A percentile compares a stretch with the other conserved stretches of the same genome.
phyloP scores from a whole-genome alignment of 305 asterid species.

The Fraxinus xanthoxyloides region DNA sequence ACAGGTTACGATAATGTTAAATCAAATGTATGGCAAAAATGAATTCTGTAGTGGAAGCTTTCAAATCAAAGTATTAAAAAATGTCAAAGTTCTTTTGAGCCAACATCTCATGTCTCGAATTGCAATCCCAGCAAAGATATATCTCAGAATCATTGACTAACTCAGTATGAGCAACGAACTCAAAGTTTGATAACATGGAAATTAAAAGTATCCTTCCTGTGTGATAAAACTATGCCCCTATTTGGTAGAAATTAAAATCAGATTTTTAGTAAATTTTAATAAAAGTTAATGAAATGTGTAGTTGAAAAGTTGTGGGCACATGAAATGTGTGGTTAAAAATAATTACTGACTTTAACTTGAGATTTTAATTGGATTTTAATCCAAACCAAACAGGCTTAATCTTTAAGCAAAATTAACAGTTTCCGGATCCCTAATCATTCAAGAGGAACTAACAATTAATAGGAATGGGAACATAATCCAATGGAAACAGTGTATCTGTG shows the following conservation, averaged over 20 bases:
- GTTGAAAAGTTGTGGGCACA: too few species aligned
- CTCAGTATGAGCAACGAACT: background rate
- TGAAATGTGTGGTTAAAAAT: too few species aligned
- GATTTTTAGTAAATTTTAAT: too few species aligned
- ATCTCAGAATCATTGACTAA: background rate
- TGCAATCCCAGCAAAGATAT: background rate
- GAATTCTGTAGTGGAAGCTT: background rate
- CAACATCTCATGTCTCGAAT: background rate
- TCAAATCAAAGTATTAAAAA: background rate
- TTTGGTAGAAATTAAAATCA: too few species aligned
- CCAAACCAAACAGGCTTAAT: too few species aligned
- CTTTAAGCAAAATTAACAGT: background rate
- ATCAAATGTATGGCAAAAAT: background rate
- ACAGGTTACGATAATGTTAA: background rate
- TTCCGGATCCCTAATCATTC: background rate
- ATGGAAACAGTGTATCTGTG: background rate
- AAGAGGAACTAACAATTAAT: background rate
- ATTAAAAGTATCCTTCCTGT: background rate
- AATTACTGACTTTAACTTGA: too few species aligned
- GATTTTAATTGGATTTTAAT: too few species aligned
- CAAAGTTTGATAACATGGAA: background rate
- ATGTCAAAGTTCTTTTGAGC: too few species aligned
- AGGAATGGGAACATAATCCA: conserved; percentile 23
- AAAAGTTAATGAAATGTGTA: too few species aligned
- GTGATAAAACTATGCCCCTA: background rate